Evolutionary conservation across 305 asterid species (phyloP), one percentile per base, ranked within the genome.

Genomic region (Rubia peregrina): DNA sequence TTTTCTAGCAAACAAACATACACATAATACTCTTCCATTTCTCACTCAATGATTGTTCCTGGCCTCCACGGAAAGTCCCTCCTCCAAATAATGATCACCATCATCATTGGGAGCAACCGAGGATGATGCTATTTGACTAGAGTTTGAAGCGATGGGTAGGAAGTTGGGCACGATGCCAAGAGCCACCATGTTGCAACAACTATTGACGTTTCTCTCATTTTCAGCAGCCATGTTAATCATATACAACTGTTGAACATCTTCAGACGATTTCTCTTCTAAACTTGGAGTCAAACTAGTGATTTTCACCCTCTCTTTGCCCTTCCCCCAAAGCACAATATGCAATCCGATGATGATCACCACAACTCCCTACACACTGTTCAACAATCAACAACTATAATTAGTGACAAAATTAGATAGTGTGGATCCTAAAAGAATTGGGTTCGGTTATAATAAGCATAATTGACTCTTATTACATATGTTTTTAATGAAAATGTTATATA

Each of bases 291-390:
- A 33, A 33, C 5, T 3, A 33, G 5, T 33, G 38, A 33, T 33
- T 33, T 33, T 33, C 38, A 74, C 81, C 71, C 79, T 71, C 68
- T 90, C 96, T 73, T 78, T 72, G 62, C 78, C 76, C 70, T 86
- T 85, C 0, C 92, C 96, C 96, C 94, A 88, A 17, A 90, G 71
- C 70, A 90, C 96, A 11, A 76, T 12, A 69, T 88, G 86, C 49
- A 88, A 40, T 12, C 95, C 95, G 14, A 63, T 36, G 11, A 90
- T 68, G 71, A 88, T 86, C 43, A 85, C 72, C 7, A 30, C 79
- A 14, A 87, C 87, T 74, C 91, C 97, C 14, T 88, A 0, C 22
- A 86, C 81, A 56, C 88, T 86, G 79, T 26, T 8, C 55, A 48
- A 48, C 13, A 48, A 48, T 48, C 8, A 48, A 48, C 5, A 10